phyloP scores from a whole-genome alignment of 306 rosid genomes.

The Prunus armeniaca region DNA sequence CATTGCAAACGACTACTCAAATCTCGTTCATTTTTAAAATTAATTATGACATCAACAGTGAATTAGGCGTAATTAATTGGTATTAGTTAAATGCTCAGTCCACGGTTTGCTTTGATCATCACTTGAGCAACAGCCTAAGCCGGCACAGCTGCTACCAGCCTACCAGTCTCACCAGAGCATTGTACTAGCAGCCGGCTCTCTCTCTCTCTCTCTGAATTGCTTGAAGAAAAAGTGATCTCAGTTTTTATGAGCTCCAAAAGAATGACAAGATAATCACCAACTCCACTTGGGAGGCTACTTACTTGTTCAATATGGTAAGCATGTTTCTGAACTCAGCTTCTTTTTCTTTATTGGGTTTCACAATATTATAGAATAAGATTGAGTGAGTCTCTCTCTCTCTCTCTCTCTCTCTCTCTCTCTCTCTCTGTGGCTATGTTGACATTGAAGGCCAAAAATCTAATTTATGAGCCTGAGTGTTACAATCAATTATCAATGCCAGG shows the following conservation, averaged over 20 bases:
- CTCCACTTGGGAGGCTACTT: not conserved
- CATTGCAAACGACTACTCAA: conserved; percentile 13
- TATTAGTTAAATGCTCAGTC: conserved; percentile 30
- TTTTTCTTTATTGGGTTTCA: not conserved
- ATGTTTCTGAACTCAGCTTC: not conserved
- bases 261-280: conserved; percentile 3
- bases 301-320: conserved; percentile 17
- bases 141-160: conserved; percentile 41
- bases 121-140: conserved; percentile 26
- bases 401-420: not conserved
- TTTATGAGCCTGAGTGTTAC: too few species aligned
- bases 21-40: not conserved
- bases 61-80: conserved; percentile 14
- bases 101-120: conserved; percentile 44
- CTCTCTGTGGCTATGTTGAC: not conserved
- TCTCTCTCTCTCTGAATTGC: conserved; percentile 7
- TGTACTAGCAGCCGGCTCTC: conserved; percentile 17
- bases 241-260: not conserved
- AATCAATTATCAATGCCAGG: not conserved
- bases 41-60: conserved; percentile 7
- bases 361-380: not conserved
- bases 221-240: not conserved
- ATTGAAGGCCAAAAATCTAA: too few species aligned
- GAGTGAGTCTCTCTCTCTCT: not conserved
- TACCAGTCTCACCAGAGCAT: conserved; percentile 17